A percentile compares a stretch with the other conserved stretches of the same genome.
phyloP scores from a whole-genome alignment of 805 yeast genomes.

The Kuraishia hungarica region DNA sequence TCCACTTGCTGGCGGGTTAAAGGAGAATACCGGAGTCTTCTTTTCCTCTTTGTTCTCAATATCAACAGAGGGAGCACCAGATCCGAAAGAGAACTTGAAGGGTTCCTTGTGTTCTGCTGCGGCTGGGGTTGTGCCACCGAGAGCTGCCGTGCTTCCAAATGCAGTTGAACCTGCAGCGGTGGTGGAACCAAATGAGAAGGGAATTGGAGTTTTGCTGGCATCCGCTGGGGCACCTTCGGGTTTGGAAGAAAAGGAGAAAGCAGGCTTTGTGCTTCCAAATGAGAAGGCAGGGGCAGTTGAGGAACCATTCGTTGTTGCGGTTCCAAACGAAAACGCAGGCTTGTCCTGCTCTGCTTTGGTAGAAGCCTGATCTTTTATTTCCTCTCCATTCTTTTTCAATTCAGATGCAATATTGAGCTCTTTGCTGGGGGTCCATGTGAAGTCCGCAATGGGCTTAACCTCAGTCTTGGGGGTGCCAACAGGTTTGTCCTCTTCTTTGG shows the following conservation, averaged over 20 bases:
- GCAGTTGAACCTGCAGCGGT: neutral
- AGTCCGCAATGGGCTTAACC: constrained; percentile 3
- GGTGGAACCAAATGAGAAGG: neutral
- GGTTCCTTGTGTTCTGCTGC: neutral
- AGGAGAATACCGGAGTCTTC: constrained; percentile 10
- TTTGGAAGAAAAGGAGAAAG: constrained; percentile 15
- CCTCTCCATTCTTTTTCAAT: constrained; percentile 8
- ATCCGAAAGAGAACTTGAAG: neutral
- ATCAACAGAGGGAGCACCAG: neutral
- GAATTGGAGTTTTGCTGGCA: neutral
- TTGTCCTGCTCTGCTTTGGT: constrained; percentile 7
- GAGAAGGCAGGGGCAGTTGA: constrained; percentile 7
- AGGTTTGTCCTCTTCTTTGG: constrained; percentile 1
- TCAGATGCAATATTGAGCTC: neutral
- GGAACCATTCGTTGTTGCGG: neutral
- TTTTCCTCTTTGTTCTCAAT: neutral
- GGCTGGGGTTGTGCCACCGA: neutral
- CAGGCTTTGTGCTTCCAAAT: constrained; percentile 8
- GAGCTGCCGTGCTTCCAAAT: neutral
- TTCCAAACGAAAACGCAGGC: constrained; percentile 18
- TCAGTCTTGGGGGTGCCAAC: neutral
- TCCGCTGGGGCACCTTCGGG: neutral
- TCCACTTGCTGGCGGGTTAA: constrained; percentile 10
- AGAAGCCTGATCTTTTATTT: constrained; percentile 6
- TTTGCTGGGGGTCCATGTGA: constrained; percentile 1